Evolutionary conservation across 1,284 basidiomycete genomes (phyloP).

Genomic region (Cryptococcus depauperatus): DNA sequence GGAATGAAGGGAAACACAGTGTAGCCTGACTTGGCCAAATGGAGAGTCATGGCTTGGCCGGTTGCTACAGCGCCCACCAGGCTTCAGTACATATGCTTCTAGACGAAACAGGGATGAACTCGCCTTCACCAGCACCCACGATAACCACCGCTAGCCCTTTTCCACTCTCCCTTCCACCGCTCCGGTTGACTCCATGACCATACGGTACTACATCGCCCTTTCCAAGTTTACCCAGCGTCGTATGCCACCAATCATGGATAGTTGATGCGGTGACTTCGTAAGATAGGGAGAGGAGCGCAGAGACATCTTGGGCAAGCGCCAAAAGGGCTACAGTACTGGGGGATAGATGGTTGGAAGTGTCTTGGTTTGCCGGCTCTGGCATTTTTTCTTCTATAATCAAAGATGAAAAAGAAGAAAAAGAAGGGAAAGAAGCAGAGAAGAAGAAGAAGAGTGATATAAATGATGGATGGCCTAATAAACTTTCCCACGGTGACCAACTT

Average conservation of each 20-base stretch:
- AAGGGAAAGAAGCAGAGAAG: too few species aligned
- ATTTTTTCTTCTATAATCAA: not conserved
- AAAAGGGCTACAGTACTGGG: constrained; percentile 21
- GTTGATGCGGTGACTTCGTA: constrained; percentile 28
- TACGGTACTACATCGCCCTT: constrained; percentile 15
- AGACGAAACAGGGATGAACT: constrained; percentile 5
- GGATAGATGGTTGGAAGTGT: not conserved
- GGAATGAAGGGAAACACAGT: constrained; percentile 40
- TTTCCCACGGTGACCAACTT: not conserved
- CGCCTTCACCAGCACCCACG: constrained; percentile 33
- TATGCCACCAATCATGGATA: constrained; percentile 24
- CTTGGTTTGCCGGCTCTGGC: not conserved
- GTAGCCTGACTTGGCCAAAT: constrained; percentile 38
- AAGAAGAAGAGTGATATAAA: not conserved
- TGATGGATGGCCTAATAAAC: not conserved
- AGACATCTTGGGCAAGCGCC: constrained; percentile 33
- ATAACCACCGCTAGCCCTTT: constrained; percentile 33
- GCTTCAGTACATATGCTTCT: not conserved
- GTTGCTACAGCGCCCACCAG: constrained; percentile 17
- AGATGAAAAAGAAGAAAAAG: not conserved
- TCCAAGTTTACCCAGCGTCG: constrained; percentile 21
- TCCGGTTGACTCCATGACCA: not conserved
- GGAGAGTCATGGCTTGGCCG: constrained; percentile 34
- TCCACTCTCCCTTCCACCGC: constrained; percentile 17
- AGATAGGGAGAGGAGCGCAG: constrained; percentile 34